Evolutionary conservation across 169 alveolate species (phyloP), one percentile per base, ranked within the genome.

Genomic region (Plasmodium malariae): DNA sequence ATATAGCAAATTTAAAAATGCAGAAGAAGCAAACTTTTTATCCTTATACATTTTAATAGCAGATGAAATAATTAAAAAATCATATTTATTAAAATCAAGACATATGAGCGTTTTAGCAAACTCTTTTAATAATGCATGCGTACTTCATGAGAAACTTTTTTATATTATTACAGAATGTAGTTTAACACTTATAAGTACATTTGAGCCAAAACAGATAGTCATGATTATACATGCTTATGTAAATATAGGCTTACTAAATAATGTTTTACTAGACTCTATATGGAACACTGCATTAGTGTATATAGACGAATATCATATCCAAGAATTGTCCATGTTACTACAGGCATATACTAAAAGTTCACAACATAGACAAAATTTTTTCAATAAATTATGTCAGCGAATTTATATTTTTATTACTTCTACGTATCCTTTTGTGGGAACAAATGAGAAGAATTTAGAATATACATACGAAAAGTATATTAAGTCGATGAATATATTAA

Each of bases 221-320:
- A 80, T 80, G 90, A 26, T 80, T 26, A 80, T 80, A 51, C 90
- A 80, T 80, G 36, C 90, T 1, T 80, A 80, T 43, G 90, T 80
- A 28, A 80, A 80, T 65, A 80, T 80, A 4, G 90, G 90, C 4
- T 37, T 80, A 24, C 24, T 48, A 65, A 63, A 80, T 34, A 80
- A 80, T 80, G 59, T 28, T 21, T 40, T 80, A 34, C 49, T 80
- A 11, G 48, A 67, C 2, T 24, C 68, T 43, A 67, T 80, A 14
- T 80, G 90, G 90, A 21, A 80, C 12, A 54, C 26, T 21, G 70
- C 90, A 12, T 21, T 17, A 3, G 26, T 34, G 67, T 80, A 21
- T 67, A 80, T 80, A n/a, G 26, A 55, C 2, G 80, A 67, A n/a
- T 80, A 80, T 70, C 48, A 71, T 6, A 21, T 80, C 3, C 90